Evolutionary conservation across 371 early-diverging fungal species (phyloP), one percentile per base, ranked within the genome.

Genomic region (Homolaphlyctis polyrhiza): DNA sequence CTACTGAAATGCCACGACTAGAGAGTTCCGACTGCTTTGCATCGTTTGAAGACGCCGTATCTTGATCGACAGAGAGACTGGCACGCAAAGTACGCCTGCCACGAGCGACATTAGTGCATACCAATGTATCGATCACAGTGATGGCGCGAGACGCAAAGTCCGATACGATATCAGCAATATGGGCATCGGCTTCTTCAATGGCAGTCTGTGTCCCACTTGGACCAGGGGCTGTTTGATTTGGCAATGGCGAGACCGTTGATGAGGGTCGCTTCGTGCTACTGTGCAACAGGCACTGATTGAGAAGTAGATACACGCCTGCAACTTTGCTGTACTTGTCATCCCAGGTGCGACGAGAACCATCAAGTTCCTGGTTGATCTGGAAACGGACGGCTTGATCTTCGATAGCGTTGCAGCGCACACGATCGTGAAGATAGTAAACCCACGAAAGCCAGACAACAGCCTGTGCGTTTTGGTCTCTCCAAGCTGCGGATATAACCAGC

Each of bases 81-180:
- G n/a, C 47, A 21, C 71, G 60, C 27, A 71, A 61, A 30, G 59
- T 23, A 14, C 68, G 50, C 8, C 68, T 57, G 63, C 67, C 48
- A 18, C 47, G 14, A 18, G 57, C 57, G 4, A 68, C 63, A 48
- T 66, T 54, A 2, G 28, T 52, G 21, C 57, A 35, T 18, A 66
- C 57, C 23, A 71, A 18, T 6, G 35, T 25, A 32, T 68, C 70
- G 61, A 64, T 68, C 67, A 27, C 69, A 60, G 34, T 71, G 71
- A 62, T 21, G 57, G 70, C 23, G 63, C 47, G 57, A 59, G 30
- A 3, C 35, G 55, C 3, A 2, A 55, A 27, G 28, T 55, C 55
- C n/a, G 27, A 5, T 18, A 27, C 30, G 28, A 55, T 27, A 55
- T 55, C 55, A 25, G 8, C n/a, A 25, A 18, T 18, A 25, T n/a